phyloP scores from a whole-genome alignment of 805 yeast species.

The Schwanniomyces vanrijiae region DNA sequence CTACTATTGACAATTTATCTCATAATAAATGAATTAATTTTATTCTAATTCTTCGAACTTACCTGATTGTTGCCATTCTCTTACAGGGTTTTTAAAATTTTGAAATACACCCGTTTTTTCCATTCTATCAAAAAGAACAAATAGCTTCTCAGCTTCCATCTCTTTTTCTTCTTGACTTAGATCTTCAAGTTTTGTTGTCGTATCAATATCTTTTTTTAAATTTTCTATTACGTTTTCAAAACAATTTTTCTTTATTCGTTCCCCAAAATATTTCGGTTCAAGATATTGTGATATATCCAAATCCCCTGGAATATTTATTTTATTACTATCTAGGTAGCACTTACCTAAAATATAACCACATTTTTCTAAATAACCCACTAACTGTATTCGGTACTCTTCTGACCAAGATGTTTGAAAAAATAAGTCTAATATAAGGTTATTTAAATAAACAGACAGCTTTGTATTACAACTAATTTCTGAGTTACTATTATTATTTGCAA shows the following conservation, averaged over 20 bases:
- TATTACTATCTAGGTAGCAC: conserved; percentile 12
- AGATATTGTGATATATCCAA: conserved; percentile 16
- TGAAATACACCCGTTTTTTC: conserved; percentile 35
- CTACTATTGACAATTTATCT: background rate
- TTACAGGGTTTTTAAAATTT: conserved; percentile 38
- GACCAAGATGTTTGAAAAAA: conserved; percentile 15
- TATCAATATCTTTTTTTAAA: background rate
- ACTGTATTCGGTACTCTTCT: conserved; percentile 9
- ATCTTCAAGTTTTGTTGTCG: conserved; percentile 6
- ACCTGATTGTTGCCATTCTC: conserved; percentile 35
- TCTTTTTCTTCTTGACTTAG: conserved; percentile 45
- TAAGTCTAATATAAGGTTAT: conserved; percentile 13
- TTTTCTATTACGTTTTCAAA: background rate
- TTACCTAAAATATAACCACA: conserved; percentile 19
- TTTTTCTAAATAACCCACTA: conserved; percentile 15
- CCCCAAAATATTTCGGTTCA: conserved; percentile 14
- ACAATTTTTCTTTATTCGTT: background rate
- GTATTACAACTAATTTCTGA: conserved; percentile 2
- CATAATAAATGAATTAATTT: background rate
- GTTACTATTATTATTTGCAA: background rate
- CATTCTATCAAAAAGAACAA: conserved; percentile 40
- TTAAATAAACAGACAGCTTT: conserved; percentile 4
- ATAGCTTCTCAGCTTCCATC: conserved; percentile 44
- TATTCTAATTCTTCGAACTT: conserved; percentile 21
- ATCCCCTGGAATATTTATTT: conserved; percentile 11